These are phyloP conservation scores for Allium cepa DNA, from an alignment of 106 monocot species.

Conservation along the genomic window DNA sequence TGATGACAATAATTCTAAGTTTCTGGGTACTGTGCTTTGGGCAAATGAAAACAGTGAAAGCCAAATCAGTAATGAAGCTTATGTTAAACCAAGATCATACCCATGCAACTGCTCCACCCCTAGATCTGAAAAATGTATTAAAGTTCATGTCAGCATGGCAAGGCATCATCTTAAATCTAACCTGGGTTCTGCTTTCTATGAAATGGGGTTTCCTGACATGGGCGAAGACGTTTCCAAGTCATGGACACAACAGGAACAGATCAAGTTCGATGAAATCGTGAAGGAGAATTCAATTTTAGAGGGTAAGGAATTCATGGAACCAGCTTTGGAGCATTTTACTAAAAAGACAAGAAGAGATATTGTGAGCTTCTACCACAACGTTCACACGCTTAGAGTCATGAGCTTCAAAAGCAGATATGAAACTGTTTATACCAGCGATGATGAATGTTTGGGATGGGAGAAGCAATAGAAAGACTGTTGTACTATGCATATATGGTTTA, in stretches of 20 bases:
- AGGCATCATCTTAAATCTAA: conserved; percentile 43
- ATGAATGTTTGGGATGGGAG: conserved; percentile 18
- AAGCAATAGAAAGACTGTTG: neutral
- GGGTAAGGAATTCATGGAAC: conserved; percentile 34
- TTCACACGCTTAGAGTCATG: conserved; percentile 48
- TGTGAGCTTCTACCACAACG: conserved; percentile 71
- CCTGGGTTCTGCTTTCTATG: conserved; percentile 46
- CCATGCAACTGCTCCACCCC: conserved; percentile 35
- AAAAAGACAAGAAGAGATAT: conserved; percentile 43
- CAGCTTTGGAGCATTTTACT: conserved; percentile 33
- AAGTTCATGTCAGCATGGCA: conserved; percentile 38
- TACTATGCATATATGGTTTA: too few species aligned
- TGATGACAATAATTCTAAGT: conserved; percentile 19
- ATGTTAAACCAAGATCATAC: conserved; percentile 29
- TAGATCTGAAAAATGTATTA: conserved; percentile 46
- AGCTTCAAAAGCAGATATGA: conserved; percentile 30
- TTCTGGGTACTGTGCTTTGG: conserved; percentile 54
- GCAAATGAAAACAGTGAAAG: conserved; percentile 19
- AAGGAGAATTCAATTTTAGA: conserved; percentile 26
- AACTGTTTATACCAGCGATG: conserved; percentile 40
- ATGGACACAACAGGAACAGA: conserved; percentile 51
- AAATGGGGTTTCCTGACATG: conserved; percentile 58
- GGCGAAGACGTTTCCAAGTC: conserved; percentile 60
- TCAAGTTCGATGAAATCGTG: conserved; percentile 37
- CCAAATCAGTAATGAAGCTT: neutral